Base-by-base conservation (phyloP, 2,329 filamentous ascomycete genomes). In the Fusarium oligoseptatum region DNA sequence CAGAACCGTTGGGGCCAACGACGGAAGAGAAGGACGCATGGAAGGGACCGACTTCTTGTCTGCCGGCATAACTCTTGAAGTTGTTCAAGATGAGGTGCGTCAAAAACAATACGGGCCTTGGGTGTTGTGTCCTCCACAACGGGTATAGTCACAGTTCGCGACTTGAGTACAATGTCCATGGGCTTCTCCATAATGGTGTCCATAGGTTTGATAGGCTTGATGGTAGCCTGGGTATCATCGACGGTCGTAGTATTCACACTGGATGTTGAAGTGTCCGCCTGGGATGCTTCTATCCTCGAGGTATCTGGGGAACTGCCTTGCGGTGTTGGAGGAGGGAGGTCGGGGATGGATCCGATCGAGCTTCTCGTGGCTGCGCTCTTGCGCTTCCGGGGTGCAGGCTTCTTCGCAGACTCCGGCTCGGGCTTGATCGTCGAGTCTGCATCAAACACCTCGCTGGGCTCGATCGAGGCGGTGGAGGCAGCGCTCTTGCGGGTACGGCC, bases 11-110 rank as follows among this genome's bases (percentile, higher is more conserved):
- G 60, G 97, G 97, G 1, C 97, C 97, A 11, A 99, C 97, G 3
- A 99, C 97, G 0, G 97, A 98, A 2, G 97, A 98, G 84, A 99
- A 99, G 0, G 97, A 99, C 2, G 94, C 90, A 82, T 99, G 97
- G 82, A 99, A 99, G 0, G 97, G 97, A 0, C 97, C 97, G 68
- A 99, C 97, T 84, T 97, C 93, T 82, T 99, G 97, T 71, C 94
- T 89, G 5, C 97, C 97, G 17, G 97, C 97, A 82, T 99, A 99
- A 85, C 96, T 98, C 86, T 99, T 99, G 90, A 99, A 99, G 84
- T 99, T 99, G 75, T 91, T 97, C 77, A 99, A 88, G 69, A 97
- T 92, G 58, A 99, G 87, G 81, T 98, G 95, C 20, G 94, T 97
- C 75, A 99, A 96, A 96, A 64, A 98, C 96, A 74, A 97, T 95